Evolutionary conservation across 805 yeast species (phyloP), one percentile per base, ranked within the genome.

Genomic region (Metschnikowia proteae): DNA sequence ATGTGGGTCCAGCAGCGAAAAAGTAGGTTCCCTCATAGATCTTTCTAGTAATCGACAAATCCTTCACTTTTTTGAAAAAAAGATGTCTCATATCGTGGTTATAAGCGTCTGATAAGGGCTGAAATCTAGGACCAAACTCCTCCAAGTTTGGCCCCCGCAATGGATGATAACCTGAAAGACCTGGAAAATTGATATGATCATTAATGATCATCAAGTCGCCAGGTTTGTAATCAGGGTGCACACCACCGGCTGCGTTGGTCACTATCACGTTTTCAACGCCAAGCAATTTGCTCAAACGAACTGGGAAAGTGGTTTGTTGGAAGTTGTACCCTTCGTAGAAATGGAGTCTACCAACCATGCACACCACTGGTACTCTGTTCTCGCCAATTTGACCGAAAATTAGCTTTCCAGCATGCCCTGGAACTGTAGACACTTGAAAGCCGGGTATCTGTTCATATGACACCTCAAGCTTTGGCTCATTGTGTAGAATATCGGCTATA

Each of bases 221-320:
- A 2, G 92, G 87, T 46, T 75, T 75, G 65, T 67, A 91, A 3
- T 59, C 61, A 2, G 79, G 67, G 59, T 89, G 86, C 40, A 86
- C 66, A 1, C 97, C 97, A 40, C 98, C 99, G 2, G 97, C 96
- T 1, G 99, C 99, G 67, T 92, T 92, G n/a, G 98, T 92, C 7
- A 85, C 95, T 25, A 92, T 72, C 38, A 92, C 72, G 3, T 75
- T 73, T 39, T 74, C 66, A 28, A 84, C 81, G 0, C 85, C 88
- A 58, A 91, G 67, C 36, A 71, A 63, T 44, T 81, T 74, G 46
- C 95, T 81, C 25, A 86, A 83, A 49, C 99, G 78, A 13, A 92
- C 74, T 0, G 97, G 97, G 64, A 89, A 86, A 0, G 89, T 88
- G 1, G 96, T 84, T 46, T 86, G 87, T 50, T 79, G 80, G 55